phyloP scores from a whole-genome alignment of 1,284 basidiomycete genomes.

The Pseudozyma sp. region DNA sequence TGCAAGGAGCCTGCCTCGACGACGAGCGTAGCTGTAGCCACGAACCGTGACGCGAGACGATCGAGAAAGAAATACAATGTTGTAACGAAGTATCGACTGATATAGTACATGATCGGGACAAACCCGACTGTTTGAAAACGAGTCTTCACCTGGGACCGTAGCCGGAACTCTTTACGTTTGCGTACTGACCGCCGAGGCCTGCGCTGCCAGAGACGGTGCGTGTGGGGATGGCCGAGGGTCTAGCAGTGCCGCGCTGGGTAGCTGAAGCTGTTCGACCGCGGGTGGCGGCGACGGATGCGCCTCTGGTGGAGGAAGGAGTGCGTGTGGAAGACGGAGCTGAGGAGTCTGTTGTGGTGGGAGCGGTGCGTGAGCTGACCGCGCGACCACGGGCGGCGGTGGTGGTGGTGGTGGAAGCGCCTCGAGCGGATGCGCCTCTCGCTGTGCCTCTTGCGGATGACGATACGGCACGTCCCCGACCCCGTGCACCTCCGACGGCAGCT shows the following conservation, averaged over 20 bases:
- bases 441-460: conserved; percentile 23
- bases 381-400: conserved; percentile 23
- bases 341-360: conserved; percentile 6
- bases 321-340: conserved; percentile 3
- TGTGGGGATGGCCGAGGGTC: conserved; percentile 39
- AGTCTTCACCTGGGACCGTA: conserved; percentile 37
- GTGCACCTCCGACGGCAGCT: conserved; percentile 6
- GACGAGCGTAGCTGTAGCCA: no score
- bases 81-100: background rate
- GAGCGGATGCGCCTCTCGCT: conserved; percentile 16
- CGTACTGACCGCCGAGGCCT: conserved; percentile 52
- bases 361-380: conserved; percentile 13
- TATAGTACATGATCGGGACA: background rate
- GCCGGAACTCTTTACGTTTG: conserved; percentile 54
- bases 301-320: conserved; percentile 9
- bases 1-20: no score
- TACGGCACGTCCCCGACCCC: conserved; percentile 22
- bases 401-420: conserved; percentile 11
- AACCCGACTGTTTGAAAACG: background rate
- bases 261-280: conserved; percentile 28
- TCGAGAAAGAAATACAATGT: background rate
- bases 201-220: conserved; percentile 39
- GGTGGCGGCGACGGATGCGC: conserved; percentile 13
- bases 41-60: no score
- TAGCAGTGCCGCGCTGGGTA: conserved; percentile 8